phyloP scores from a whole-genome alignment of 805 yeast species.

The Wickerhamomyces ciferrii region DNA sequence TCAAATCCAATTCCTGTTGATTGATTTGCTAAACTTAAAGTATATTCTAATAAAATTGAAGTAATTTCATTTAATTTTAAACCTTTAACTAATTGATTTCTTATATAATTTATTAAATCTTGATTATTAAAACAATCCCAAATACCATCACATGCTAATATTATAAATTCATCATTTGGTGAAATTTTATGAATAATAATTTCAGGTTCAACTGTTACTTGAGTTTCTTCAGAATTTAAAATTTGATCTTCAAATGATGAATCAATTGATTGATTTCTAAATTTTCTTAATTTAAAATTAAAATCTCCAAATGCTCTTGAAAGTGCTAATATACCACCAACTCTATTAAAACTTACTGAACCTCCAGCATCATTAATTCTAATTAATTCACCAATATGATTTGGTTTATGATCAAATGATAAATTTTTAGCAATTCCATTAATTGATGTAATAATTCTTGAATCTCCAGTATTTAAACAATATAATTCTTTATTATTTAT shows the following conservation, averaged over 20 bases:
- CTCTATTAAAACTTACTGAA: slow-evolving; percentile 87
- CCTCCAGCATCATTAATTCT: slow-evolving; percentile 94
- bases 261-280: too few relatives aligned
- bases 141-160: slow-evolving; percentile 79
- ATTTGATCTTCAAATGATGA: slow-evolving; percentile 23
- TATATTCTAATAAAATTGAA: slow-evolving; percentile 56
- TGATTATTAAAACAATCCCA: slow-evolving; percentile 69
- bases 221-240: slow-evolving; percentile 53
- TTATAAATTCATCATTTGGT: slow-evolving; percentile 55
- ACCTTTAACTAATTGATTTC: slow-evolving; percentile 54
- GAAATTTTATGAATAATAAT: slow-evolving; percentile 49
- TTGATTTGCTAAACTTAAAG: slow-evolving; percentile 66
- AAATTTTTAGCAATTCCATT: slow-evolving; percentile 51
- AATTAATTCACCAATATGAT: slow-evolving; percentile 88
- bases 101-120: slow-evolving; percentile 45
- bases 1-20: slow-evolving; percentile 79
- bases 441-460: slow-evolving; percentile 52
- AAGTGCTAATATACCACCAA: slow-evolving; percentile 90
- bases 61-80: slow-evolving; percentile 53
- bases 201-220: slow-evolving; percentile 79
- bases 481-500: slow-evolving; percentile 39
- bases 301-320: slow-evolving; percentile 89
- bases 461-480: slow-evolving; percentile 74
- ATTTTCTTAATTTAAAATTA: slow-evolving; percentile 34
- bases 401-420: slow-evolving; percentile 87